Evolutionary conservation across 768 basidiomycete genomes (phyloP), one percentile per base, ranked within the genome.

Genomic region (Russula compacta): DNA sequence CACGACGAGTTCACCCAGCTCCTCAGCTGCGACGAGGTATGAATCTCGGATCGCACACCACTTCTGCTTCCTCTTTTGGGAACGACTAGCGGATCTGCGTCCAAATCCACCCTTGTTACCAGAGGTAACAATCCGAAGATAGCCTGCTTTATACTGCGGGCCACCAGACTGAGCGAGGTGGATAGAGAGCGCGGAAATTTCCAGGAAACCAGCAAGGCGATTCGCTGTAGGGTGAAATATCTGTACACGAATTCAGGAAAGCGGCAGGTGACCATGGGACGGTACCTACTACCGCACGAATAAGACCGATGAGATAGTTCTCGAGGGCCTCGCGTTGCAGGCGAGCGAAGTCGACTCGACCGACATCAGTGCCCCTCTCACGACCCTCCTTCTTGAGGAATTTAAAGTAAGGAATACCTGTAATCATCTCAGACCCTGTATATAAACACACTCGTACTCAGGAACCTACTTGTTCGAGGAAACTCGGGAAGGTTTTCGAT

Each of bases 141-240:
- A 88, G 1, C 97, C 95, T 8, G 89, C 94, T 74, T 99, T 99
- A 66, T 88, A 88, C 69, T 98, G 95, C 24, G 81, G 75, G 6
- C 94, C 93, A 10, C 94, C 95, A 1, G 83, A 80, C 54, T 81
- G 81, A 0, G 94, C 91, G 19, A 94, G 80, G 10, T 82, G 71
- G 60, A 98, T 82, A 9, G 88, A 95, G 32, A 98, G 76, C 1
- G 95, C 85, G 47, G 90, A 94, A 47, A 98, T 80, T 72, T 99
- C 97, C 50, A 99, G 80, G 73, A 98, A 99, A 6, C 85, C 85
- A 44, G 87, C 85, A 0, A 99, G 74, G 38, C 95, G 84, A 69
- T 98, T 98, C 1, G 92, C 82, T 21, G 92, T 84, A 1, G 95
- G 92, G 68, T 94, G 92, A 73, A 95, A 97, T 90, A 98, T 97